Conservation (phyloP, 495 filamentous ascomycete genomes). For the Bryoglossum gracile region DNA sequence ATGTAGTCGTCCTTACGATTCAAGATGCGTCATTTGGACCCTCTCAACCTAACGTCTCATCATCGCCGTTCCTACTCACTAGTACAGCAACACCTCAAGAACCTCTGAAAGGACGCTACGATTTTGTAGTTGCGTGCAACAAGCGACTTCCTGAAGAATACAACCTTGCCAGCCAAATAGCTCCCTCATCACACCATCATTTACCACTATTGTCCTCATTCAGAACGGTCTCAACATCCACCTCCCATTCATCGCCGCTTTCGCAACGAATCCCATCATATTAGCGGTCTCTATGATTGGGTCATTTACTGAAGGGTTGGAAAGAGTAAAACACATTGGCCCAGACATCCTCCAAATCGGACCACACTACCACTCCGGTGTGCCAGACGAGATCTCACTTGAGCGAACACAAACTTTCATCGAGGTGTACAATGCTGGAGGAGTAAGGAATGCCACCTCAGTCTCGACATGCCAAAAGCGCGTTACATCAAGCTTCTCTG, state of each 20-base stretch:
- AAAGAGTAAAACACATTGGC: constrained; percentile 37
- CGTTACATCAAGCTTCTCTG: constrained; percentile 44
- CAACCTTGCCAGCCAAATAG: constrained; percentile 31
- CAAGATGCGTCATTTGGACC: neutral
- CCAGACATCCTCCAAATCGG: constrained; percentile 35
- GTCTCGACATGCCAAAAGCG: constrained; percentile 28
- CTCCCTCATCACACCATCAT: constrained; percentile 38
- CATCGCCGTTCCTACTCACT: neutral
- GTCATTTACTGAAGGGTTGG: constrained; percentile 25
- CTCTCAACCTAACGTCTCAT: neutral
- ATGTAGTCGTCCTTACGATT: neutral
- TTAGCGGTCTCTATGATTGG: constrained; percentile 43
- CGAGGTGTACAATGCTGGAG: constrained; percentile 30
- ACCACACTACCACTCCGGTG: constrained; percentile 30
- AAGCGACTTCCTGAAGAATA: constrained; percentile 40
- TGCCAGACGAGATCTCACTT: constrained; percentile 1
- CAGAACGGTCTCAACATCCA: constrained; percentile 61
- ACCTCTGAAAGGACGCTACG: constrained; percentile 14
- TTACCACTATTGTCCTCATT: constrained; percentile 44
- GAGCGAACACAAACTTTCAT: constrained; percentile 23
- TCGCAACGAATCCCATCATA: constrained; percentile 43
- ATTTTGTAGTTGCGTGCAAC: constrained; percentile 43
- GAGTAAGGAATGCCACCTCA: constrained; percentile 25
- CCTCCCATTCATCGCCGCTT: constrained; percentile 38
- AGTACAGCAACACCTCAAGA: neutral